Conservation (phyloP, 2,329 filamentous ascomycete genomes). For the Exophiala sp. region DNA sequence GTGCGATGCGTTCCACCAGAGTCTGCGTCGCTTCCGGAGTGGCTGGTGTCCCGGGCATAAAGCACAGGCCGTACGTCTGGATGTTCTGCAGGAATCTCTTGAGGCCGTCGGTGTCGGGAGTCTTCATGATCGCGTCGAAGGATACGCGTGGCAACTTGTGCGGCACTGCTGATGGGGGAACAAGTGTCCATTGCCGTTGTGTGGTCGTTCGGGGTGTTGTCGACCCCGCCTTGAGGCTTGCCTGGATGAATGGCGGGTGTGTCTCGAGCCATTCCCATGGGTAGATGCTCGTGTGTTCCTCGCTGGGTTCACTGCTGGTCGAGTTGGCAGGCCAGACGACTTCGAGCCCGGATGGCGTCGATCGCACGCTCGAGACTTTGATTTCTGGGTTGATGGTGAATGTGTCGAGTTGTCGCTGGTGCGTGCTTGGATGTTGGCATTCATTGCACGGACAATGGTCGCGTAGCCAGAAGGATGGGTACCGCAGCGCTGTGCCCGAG, state of each 20-base stretch:
- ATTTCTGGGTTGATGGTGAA: slow-evolving; percentile 51
- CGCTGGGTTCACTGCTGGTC: background rate
- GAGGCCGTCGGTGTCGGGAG: slow-evolving; percentile 41
- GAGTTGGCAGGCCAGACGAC: slow-evolving; percentile 11
- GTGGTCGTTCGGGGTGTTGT: background rate
- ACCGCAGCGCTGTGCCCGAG: slow-evolving; percentile 21
- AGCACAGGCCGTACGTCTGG: slow-evolving; percentile 23
- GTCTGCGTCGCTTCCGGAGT: slow-evolving; percentile 62
- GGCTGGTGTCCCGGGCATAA: slow-evolving; percentile 23
- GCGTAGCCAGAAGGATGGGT: slow-evolving; percentile 39
- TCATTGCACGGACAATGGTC: slow-evolving; percentile 65
- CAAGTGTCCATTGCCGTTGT: slow-evolving; percentile 18
- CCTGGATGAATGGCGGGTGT: slow-evolving; percentile 37
- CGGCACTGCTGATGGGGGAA: slow-evolving; percentile 8
- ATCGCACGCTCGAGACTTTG: slow-evolving; percentile 4
- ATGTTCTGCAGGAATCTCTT: slow-evolving; percentile 22
- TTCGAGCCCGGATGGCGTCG: slow-evolving; percentile 19
- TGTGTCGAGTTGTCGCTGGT: slow-evolving; percentile 62
- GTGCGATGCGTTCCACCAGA: slow-evolving; percentile 75
- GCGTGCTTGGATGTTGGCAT: slow-evolving; percentile 65
- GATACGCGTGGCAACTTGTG: slow-evolving; percentile 36
- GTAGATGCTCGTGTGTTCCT: slow-evolving; percentile 61
- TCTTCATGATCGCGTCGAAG: slow-evolving; percentile 53
- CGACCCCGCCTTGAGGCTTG: slow-evolving; percentile 15
- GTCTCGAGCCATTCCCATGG: slow-evolving; percentile 55